phyloP scores from a whole-genome alignment of 2,329 filamentous ascomycete species.

The Lecanicillium sp. region DNA sequence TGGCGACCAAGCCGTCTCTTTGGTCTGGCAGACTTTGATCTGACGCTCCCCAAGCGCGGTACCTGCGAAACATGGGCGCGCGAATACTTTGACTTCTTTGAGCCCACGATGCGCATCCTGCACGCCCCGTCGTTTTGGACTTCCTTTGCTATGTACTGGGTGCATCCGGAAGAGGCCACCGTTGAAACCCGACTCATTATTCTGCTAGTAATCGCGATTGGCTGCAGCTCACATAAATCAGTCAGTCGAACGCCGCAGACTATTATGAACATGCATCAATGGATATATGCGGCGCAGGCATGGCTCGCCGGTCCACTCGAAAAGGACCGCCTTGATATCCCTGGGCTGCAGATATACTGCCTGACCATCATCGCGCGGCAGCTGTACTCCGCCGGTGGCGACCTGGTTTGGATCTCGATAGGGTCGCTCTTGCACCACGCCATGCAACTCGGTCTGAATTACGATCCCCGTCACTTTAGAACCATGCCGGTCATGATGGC shows the following conservation, averaged over 20 bases:
- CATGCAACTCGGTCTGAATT: conserved; percentile 41
- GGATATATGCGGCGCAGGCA: conserved; percentile 34
- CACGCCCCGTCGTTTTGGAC: conserved; percentile 46
- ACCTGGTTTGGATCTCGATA: conserved; percentile 35
- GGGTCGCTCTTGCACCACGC: conserved; percentile 36
- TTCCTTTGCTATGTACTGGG: conserved; percentile 44
- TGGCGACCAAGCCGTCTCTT: conserved; percentile 28
- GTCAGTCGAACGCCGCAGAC: not conserved
- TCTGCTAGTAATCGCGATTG: conserved; percentile 35
- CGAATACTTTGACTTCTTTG: conserved; percentile 45
- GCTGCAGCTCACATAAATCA: conserved; percentile 23
- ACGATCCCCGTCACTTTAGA: conserved; percentile 34
- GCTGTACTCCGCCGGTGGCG: conserved; percentile 35
- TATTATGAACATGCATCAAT: conserved; percentile 25
- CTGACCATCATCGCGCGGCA: conserved; percentile 34
- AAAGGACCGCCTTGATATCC: conserved; percentile 25
- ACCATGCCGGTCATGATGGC: conserved; percentile 29
- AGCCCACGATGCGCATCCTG: conserved; percentile 45
- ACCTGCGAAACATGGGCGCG: conserved; percentile 34
- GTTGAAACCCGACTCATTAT: conserved; percentile 28
- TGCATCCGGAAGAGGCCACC: conserved; percentile 22
- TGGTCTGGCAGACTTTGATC: conserved; percentile 17
- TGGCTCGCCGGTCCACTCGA: conserved; percentile 36
- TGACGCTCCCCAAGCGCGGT: conserved; percentile 24
- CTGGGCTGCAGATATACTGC: conserved; percentile 35